Base-by-base conservation (phyloP, 2,329 filamentous ascomycete genomes). In the Thielaviopsis musarum region DNA sequence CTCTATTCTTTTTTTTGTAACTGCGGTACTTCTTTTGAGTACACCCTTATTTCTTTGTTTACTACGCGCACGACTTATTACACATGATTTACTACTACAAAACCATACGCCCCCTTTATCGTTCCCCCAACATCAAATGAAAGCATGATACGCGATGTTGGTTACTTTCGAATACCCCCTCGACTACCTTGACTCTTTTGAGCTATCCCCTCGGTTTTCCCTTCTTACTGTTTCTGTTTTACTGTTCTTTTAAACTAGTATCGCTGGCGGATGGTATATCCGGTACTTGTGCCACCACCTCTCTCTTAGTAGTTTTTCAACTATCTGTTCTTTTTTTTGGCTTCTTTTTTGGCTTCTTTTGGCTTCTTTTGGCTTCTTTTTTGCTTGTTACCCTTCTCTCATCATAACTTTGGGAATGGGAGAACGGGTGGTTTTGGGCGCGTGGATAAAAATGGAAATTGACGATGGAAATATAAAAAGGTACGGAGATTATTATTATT, bases 401-500 rank as follows among this genome's bases (percentile, higher is more conserved):
- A 10, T 10, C 5, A 34, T 34, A 6, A 2, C 30, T 34, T 34
- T 34, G 30, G 38, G 38, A 45, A 15, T 45, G 38, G 38, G 17
- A 17, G 38, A 45, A 17, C 15, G 3, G 34, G 34, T 15, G 15
- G 48, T 52, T 53, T 28, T 54, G 57, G 57, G 57, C 52, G 41
- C 24, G 30, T 26, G 52, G 17, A 26, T 19, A 34, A 22, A 45
- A 53, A 22, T 45, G 57, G 57, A 54, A 45, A 58, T 34, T 45
- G 51, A 34, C 28, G 57, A 58, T 58, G 57, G 51, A 54, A 58
- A 53, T 58, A 58, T 58, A 58, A 58, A 58, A 58, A 34, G 19
- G 53, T 9, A 17, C 12, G 45, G 45, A 12, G 49, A 52, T 13
- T 22, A 52, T 52, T 22, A 24, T 10, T 34, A 34, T 7, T 34